Conservation (phyloP, 2,329 filamentous ascomycete species). For the Nannizziopsis barbatae region DNA sequence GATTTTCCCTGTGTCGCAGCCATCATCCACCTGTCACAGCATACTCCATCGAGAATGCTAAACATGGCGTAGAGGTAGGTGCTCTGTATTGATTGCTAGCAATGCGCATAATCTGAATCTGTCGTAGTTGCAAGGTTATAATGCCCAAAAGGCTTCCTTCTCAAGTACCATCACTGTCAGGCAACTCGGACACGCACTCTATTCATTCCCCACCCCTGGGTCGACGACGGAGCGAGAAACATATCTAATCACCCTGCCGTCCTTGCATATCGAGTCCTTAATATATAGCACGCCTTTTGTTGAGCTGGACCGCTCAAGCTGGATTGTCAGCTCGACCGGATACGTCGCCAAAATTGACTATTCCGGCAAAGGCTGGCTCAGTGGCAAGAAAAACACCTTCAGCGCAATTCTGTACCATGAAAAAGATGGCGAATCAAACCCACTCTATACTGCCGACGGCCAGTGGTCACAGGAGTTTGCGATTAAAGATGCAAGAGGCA, state of each 20-base stretch:
- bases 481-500: slow-evolving; percentile 55
- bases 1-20: slow-evolving; percentile 27
- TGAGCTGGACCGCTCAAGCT: slow-evolving; percentile 74
- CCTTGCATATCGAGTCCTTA: slow-evolving; percentile 85
- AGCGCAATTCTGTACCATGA: slow-evolving; percentile 61
- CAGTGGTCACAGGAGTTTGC: slow-evolving; percentile 81
- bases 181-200: slow-evolving; percentile 79
- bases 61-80: slow-evolving; percentile 57
- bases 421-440: slow-evolving; percentile 53
- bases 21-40: slow-evolving; percentile 93
- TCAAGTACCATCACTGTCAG: slow-evolving; percentile 89
- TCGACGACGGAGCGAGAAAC: slow-evolving; percentile 45
- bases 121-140: slow-evolving; percentile 60
- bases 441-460: slow-evolving; percentile 69
- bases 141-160: slow-evolving; percentile 93
- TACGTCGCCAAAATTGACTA: slow-evolving; percentile 88
- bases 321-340: slow-evolving; percentile 76
- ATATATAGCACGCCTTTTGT: slow-evolving; percentile 67
- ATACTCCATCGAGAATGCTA: slow-evolving; percentile 80
- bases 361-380: slow-evolving; percentile 85
- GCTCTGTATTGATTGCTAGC: slow-evolving; percentile 1
- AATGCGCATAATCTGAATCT: not conserved
- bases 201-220: slow-evolving; percentile 53
- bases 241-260: slow-evolving; percentile 84
- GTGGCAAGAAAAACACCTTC: slow-evolving; percentile 90